A percentile compares a stretch with the other conserved stretches of the same genome.
Conservation (phyloP, 2,329 filamentous ascomycete genomes). For the Cladosporium sp. region DNA sequence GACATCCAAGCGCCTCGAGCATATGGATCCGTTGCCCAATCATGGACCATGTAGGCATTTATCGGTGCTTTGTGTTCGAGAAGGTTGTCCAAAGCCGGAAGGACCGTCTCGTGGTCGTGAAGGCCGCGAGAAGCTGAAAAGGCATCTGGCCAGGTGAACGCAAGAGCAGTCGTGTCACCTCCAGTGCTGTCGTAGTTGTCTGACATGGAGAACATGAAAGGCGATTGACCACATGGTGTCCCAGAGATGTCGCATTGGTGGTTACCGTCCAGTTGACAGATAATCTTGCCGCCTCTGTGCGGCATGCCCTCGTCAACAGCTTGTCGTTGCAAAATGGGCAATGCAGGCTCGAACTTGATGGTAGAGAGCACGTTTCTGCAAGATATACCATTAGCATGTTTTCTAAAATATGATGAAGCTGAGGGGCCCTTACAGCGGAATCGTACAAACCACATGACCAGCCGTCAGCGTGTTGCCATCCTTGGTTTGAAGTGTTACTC, state of each 20-base stretch:
- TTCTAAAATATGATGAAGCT: too few relatives aligned
- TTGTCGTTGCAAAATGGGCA: too few relatives aligned
- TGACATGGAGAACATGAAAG: too few relatives aligned
- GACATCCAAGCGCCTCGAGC: conserved; percentile 34
- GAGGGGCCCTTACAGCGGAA: neutral
- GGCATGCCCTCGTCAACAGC: too few relatives aligned
- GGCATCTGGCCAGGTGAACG: neutral
- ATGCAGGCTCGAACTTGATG: too few relatives aligned
- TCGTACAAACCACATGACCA: neutral
- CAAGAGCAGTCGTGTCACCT: neutral
- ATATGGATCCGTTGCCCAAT: conserved; percentile 36
- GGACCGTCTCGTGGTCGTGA: neutral
- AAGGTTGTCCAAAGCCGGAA: conserved; percentile 9
- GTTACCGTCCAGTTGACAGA: too few relatives aligned
- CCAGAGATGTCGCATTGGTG: too few relatives aligned
- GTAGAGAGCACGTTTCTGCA: too few relatives aligned
- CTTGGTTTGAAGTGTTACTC: neutral
- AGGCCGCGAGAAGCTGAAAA: neutral
- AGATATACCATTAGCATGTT: too few relatives aligned
- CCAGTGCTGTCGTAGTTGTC: too few relatives aligned
- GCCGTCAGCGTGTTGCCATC: neutral
- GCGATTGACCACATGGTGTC: too few relatives aligned
- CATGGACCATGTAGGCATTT: conserved; percentile 23
- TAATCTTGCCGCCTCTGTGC: too few relatives aligned
- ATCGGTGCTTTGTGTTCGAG: conserved; percentile 7